Percentiles rank a stretch among this genome's conserved stretches.
Conservation (phyloP, 164 flowering plant species). For the Magnolia changhungtana region DNA sequence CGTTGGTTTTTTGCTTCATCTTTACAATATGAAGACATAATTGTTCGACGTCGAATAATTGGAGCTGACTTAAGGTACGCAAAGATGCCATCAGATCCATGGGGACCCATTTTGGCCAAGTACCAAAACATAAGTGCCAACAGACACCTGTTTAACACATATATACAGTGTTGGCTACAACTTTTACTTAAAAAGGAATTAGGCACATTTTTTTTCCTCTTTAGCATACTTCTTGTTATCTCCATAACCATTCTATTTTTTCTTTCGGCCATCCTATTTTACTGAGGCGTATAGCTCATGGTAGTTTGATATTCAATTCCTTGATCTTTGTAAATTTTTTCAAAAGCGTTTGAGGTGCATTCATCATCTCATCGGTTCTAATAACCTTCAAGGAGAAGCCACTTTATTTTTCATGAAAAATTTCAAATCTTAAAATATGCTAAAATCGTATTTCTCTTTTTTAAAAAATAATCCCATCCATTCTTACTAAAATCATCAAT, state of each 20-base stretch:
- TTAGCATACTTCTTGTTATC: not conserved
- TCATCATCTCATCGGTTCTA: not conserved
- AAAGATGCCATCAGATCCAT: too few relatives aligned
- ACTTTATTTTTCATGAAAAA: not conserved
- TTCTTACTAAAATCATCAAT: slow-evolving; percentile 5
- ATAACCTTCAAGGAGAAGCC: not conserved
- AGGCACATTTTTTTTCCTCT: not conserved
- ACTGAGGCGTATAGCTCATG: not conserved
- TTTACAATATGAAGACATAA: too few relatives aligned
- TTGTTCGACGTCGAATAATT: too few relatives aligned
- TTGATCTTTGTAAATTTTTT: not conserved
- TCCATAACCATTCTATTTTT: not conserved
- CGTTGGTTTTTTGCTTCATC: too few relatives aligned
- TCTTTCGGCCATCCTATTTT: not conserved
- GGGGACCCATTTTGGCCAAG: too few relatives aligned
- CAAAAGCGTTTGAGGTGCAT: not conserved
- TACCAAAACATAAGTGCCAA: too few relatives aligned
- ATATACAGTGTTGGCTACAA: not conserved
- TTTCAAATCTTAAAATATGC: not conserved
- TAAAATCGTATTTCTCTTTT: not conserved
- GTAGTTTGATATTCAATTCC: not conserved
- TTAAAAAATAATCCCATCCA: not conserved
- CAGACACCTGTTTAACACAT: not conserved
- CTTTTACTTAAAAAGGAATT: not conserved
- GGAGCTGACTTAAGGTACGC: too few relatives aligned